These are phyloP conservation scores for Pythium sp. DNA, from an alignment of 352 stramenopile species.

Conservation along the genomic window DNA sequence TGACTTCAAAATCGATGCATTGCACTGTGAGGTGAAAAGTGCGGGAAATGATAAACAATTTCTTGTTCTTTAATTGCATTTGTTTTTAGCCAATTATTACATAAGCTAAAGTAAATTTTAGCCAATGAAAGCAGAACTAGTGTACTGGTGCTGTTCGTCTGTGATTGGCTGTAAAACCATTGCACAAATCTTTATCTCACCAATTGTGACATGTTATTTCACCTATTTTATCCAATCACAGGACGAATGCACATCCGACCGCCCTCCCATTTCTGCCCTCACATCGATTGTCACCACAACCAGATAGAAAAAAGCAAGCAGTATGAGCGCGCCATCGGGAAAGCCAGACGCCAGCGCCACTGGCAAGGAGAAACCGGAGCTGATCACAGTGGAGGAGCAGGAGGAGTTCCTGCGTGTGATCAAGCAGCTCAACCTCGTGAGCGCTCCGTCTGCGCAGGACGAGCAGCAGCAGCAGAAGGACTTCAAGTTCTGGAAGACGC, in stretches of 20 bases:
- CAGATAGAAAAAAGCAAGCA: background rate
- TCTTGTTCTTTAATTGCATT: too few species aligned
- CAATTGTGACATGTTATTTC: background rate
- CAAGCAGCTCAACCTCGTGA: constrained; percentile 58
- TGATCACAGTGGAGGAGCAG: constrained; percentile 54
- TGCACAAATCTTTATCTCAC: background rate
- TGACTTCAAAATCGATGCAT: too few species aligned
- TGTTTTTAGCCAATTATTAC: too few species aligned
- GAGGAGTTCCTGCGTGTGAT: constrained; percentile 69
- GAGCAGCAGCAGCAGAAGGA: constrained; percentile 30
- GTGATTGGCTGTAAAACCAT: background rate
- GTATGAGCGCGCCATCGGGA: too few species aligned
- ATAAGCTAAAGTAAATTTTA: background rate
- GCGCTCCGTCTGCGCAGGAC: constrained; percentile 18
- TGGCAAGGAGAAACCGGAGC: constrained; percentile 25
- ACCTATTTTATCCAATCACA: constrained; percentile 1
- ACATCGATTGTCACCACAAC: background rate
- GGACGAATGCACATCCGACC: background rate
- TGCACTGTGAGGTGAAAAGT: too few species aligned
- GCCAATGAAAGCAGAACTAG: background rate
- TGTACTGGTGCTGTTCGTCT: background rate
- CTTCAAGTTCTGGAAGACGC: constrained; percentile 91
- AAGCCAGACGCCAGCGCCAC: too few species aligned
- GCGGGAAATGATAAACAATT: too few species aligned
- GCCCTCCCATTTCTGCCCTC: background rate